These are phyloP conservation scores for Penicillium verhagenii DNA, from an alignment of 495 filamentous ascomycete species.

Conservation along the genomic window DNA sequence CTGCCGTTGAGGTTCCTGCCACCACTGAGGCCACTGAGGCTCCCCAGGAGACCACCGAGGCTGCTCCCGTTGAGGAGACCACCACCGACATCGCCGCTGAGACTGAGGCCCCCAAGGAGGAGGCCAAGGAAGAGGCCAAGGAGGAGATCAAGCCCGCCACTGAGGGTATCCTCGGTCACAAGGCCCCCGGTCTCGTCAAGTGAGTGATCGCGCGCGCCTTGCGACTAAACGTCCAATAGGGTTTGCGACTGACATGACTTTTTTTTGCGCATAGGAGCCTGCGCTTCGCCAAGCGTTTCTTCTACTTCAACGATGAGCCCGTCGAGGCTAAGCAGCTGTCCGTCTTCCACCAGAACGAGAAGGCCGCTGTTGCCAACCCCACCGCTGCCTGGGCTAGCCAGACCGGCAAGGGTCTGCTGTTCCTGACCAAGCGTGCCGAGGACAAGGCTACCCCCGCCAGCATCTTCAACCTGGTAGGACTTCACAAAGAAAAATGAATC, in stretches of 20 bases:
- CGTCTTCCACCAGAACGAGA: constrained; percentile 80
- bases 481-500: neutral
- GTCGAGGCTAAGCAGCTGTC: constrained; percentile 71
- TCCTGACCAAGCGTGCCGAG: constrained; percentile 82
- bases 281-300: constrained; percentile 74
- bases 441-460: constrained; percentile 78
- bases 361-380: constrained; percentile 72
- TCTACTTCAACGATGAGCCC: constrained; percentile 88
- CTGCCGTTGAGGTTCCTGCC: constrained; percentile 35
- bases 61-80: constrained; percentile 34
- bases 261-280: constrained; percentile 47
- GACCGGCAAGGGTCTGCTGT: constrained; percentile 94
- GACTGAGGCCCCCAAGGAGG: constrained; percentile 49
- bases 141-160: constrained; percentile 49
- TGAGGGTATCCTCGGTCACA: constrained; percentile 80
- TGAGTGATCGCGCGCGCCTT: constrained; percentile 55
- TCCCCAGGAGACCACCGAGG: constrained; percentile 38
- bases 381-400: constrained; percentile 83
- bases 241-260: constrained; percentile 15
- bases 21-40: constrained; percentile 39
- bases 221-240: neutral
- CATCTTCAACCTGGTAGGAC: constrained; percentile 79
- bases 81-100: constrained; percentile 43
- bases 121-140: constrained; percentile 40
- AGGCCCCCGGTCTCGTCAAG: constrained; percentile 88